Evolutionary conservation across 176 grass and related monocot genomes (phyloP).

Genomic region (Zea mays): Zm-B73-REFERENCE-NAM-5.0 NC_050104.1:154355501-154356000

Average conservation of each 20-base stretch:
- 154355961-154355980: constrained; percentile 46
- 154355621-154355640: constrained; percentile 53
- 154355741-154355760: constrained; percentile 60
- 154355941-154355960: constrained; percentile 72
- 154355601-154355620: constrained; percentile 38
- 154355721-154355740: constrained; percentile 79
- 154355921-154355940: constrained; percentile 95
- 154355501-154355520: constrained; percentile 77
- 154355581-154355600: constrained; percentile 47
- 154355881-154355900: constrained; percentile 80
- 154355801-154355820: too few relatives aligned
- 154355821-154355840: too few relatives aligned
- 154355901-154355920: constrained; percentile 54
- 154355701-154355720: constrained; percentile 66
- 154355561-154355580: constrained; percentile 60
- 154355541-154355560: constrained; percentile 53
- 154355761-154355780: constrained; percentile 41
- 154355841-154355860: too few relatives aligned
- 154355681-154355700: constrained; percentile 64
- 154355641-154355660: constrained; percentile 51
- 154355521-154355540: constrained; percentile 61
- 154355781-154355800: background rate
- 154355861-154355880: constrained; percentile 1
- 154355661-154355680: constrained; percentile 26
- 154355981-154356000: constrained; percentile 58